phyloP scores from a whole-genome alignment of 2,329 filamentous ascomycete genomes.

The Penicillium sp. region DNA sequence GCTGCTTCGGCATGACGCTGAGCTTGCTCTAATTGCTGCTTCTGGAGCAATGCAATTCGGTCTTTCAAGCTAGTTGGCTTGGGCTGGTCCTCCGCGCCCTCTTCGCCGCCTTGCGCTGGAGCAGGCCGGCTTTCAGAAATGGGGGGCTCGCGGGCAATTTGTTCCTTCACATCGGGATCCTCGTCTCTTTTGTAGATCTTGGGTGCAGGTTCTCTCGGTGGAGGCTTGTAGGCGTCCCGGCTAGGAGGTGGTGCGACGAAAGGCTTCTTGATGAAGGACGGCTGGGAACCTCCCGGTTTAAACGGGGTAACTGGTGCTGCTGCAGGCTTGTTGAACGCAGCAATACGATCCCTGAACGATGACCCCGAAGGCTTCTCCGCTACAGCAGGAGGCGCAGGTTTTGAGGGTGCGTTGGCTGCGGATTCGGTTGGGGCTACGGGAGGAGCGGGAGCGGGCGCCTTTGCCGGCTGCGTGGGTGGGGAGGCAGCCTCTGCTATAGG shows the following conservation, averaged over 20 bases:
- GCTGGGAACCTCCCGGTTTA: constrained; percentile 66
- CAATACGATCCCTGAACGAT: constrained; percentile 93
- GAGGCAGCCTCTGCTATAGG: constrained; percentile 25
- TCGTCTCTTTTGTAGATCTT: constrained; percentile 85
- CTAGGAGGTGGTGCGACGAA: constrained; percentile 95
- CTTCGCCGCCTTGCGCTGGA: constrained; percentile 50
- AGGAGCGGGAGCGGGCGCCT: constrained; percentile 27
- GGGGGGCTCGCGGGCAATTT: constrained; percentile 33
- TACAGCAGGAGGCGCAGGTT: constrained; percentile 62
- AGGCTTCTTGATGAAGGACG: constrained; percentile 88
- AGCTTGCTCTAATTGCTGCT: constrained; percentile 88
- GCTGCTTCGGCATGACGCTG: constrained; percentile 73
- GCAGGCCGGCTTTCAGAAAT: constrained; percentile 33
- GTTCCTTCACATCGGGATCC: constrained; percentile 58
- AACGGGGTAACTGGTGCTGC: constrained; percentile 86
- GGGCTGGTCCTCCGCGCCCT: constrained; percentile 69
- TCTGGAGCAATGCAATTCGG: constrained; percentile 88
- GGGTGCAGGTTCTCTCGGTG: constrained; percentile 66
- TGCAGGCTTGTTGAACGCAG: constrained; percentile 89
- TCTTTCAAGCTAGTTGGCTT: constrained; percentile 94
- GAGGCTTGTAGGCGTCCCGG: constrained; percentile 83
- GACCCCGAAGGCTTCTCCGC: constrained; percentile 70
- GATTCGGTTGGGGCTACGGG: constrained; percentile 28
- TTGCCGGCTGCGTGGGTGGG: constrained; percentile 27
- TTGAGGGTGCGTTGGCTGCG: constrained; percentile 45